A percentile compares a stretch with the other conserved stretches of the same genome.
Conservation (phyloP, 164 flowering plant species). For the Nelumbo lutea region DNA sequence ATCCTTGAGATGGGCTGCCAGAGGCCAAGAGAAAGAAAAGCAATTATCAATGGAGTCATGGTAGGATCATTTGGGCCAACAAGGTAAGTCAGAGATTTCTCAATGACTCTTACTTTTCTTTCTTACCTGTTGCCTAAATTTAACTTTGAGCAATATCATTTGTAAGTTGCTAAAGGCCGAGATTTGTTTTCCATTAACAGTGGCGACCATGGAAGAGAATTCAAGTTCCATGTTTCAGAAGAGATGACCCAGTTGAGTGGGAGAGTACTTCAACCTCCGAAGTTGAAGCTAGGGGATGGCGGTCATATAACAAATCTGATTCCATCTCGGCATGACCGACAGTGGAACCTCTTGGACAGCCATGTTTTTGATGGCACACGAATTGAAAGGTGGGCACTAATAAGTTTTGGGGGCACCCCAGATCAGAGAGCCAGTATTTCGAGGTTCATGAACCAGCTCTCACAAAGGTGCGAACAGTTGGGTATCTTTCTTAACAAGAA, state of each 20-base stretch:
- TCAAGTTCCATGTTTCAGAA: slow-evolving; percentile 63
- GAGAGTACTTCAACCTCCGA: slow-evolving; percentile 85
- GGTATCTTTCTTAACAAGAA: slow-evolving; percentile 57
- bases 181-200: slow-evolving; percentile 30
- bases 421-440: slow-evolving; percentile 62
- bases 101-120: neutral
- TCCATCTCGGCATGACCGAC: slow-evolving; percentile 79
- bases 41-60: slow-evolving; percentile 68
- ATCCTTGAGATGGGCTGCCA: slow-evolving; percentile 88
- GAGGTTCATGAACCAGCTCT: slow-evolving; percentile 60
- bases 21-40: slow-evolving; percentile 69
- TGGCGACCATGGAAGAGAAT: slow-evolving; percentile 57
- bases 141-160: no score
- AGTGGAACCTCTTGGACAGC: slow-evolving; percentile 80
- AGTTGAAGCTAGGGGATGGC: slow-evolving; percentile 76
- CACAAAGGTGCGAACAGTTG: slow-evolving; percentile 53
- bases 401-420: slow-evolving; percentile 57
- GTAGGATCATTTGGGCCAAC: slow-evolving; percentile 69
- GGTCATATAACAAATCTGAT: slow-evolving; percentile 60
- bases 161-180: no score
- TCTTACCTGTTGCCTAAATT: neutral
- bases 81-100: slow-evolving; percentile 44
- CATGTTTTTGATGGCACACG: slow-evolving; percentile 64
- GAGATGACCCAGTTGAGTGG: slow-evolving; percentile 84
- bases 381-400: slow-evolving; percentile 59